Evolutionary conservation across 2,329 filamentous ascomycete species (phyloP).

Genomic region (Xylariaceae sp.): DNA sequence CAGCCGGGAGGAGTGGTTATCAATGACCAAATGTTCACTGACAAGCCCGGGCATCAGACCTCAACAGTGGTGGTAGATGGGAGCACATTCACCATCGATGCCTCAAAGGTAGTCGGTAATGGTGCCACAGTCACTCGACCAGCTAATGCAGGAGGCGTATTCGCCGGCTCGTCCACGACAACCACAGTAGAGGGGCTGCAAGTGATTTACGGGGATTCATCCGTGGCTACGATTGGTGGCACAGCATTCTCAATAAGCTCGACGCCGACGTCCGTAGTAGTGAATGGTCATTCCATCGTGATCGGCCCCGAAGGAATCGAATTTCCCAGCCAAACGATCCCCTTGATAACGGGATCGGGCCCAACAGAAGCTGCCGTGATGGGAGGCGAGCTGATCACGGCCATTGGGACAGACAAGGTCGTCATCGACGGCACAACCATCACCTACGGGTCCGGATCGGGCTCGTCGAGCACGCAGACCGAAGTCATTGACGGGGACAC

Average conservation of each 20-base stretch:
- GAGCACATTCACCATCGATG: slow-evolving; percentile 44
- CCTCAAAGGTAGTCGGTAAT: slow-evolving; percentile 40
- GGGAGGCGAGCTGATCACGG: slow-evolving; percentile 45
- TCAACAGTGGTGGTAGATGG: slow-evolving; percentile 36
- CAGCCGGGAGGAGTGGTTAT: slow-evolving; percentile 43
- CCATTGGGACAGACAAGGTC: slow-evolving; percentile 35
- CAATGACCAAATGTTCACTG: slow-evolving; percentile 39
- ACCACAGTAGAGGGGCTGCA: slow-evolving; percentile 35
- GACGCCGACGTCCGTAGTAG: slow-evolving; percentile 30
- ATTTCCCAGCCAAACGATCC: slow-evolving; percentile 34
- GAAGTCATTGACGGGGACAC: slow-evolving; percentile 45
- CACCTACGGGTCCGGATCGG: slow-evolving; percentile 37
- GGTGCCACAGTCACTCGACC: slow-evolving; percentile 42
- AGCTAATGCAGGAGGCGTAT: slow-evolving; percentile 23
- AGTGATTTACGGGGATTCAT: slow-evolving; percentile 37
- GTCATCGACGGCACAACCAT: slow-evolving; percentile 40
- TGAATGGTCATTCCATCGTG: slow-evolving; percentile 21
- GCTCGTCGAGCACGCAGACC: slow-evolving; percentile 24
- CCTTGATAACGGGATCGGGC: slow-evolving; percentile 28
- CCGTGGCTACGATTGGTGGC: slow-evolving; percentile 37
- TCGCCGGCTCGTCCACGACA: slow-evolving; percentile 31
- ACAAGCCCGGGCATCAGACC: slow-evolving; percentile 33
- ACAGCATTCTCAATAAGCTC: slow-evolving; percentile 38
- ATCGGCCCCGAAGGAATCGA: slow-evolving; percentile 28
- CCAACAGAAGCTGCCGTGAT: slow-evolving; percentile 41